phyloP scores from a whole-genome alignment of 257 asterid genomes.

The Euphrasia confusa region DNA sequence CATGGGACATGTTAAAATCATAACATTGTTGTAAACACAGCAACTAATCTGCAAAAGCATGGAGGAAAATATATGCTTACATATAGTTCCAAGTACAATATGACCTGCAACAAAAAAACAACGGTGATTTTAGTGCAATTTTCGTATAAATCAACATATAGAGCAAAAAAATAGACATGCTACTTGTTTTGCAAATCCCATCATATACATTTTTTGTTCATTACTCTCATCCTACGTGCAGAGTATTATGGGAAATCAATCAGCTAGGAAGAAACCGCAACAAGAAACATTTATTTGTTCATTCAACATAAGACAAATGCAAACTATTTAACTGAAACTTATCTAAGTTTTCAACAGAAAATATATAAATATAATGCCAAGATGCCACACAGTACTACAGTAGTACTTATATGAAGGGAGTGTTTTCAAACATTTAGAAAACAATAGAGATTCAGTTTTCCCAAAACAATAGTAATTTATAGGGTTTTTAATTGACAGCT shows the following conservation, averaged over 20 bases:
- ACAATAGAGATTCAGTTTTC: neutral
- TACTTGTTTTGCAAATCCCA: conserved; percentile 14
- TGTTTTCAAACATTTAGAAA: neutral
- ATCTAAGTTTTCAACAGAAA: neutral
- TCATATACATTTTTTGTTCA: neutral
- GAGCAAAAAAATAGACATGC: neutral
- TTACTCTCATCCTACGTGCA: neutral
- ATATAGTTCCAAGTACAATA: conserved; percentile 77
- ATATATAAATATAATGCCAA: neutral
- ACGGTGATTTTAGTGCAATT: conserved; percentile 19
- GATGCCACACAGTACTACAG: conserved; percentile 1
- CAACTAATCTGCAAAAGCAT: conserved; percentile 1
- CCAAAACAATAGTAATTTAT: neutral
- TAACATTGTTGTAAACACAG: neutral
- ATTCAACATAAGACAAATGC: conserved; percentile 13
- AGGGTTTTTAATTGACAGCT: neutral
- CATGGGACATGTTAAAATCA: conserved; percentile 16
- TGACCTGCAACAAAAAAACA: conserved; percentile 50
- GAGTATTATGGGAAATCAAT: neutral
- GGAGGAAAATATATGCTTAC: conserved; percentile 41
- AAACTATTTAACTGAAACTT: conserved; percentile 2
- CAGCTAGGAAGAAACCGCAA: neutral
- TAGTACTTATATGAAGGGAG: conserved; percentile 1
- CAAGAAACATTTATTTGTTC: neutral
- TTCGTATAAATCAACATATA: neutral